Percentiles rank a stretch among this genome's conserved stretches.
Evolutionary conservation across 2,329 filamentous ascomycete species (phyloP).

Genomic region (Aaosphaeria pasadenensis): DNA sequence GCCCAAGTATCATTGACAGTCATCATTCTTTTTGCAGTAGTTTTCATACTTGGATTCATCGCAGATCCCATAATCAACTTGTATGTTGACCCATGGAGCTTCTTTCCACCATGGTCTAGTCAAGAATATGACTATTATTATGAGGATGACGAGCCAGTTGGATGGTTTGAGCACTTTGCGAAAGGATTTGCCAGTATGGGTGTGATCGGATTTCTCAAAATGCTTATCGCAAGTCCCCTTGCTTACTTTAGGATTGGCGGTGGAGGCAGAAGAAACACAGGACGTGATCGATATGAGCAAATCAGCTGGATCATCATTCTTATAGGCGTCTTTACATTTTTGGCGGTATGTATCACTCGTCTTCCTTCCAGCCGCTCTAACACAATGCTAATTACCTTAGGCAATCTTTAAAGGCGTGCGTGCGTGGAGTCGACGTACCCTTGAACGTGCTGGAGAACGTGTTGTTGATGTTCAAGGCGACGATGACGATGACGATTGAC

Average conservation of each 20-base stretch:
- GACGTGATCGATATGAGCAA: constrained; percentile 73
- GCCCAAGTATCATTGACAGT: constrained; percentile 71
- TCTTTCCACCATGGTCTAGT: constrained; percentile 35
- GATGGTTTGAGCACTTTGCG: constrained; percentile 79
- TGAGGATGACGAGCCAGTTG: constrained; percentile 38
- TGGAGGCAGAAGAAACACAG: constrained; percentile 59
- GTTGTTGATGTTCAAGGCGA: constrained; percentile 78
- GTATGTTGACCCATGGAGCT: constrained; percentile 69
- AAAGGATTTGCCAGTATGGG: constrained; percentile 92
- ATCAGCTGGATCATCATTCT: constrained; percentile 77
- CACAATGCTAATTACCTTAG: constrained; percentile 41
- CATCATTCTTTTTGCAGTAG: constrained; percentile 64
- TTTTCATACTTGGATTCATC: constrained; percentile 85
- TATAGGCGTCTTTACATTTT: constrained; percentile 75
- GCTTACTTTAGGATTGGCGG: constrained; percentile 69
- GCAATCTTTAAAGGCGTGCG: constrained; percentile 80
- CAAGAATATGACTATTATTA: constrained; percentile 20
- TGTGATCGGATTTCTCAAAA: constrained; percentile 79
- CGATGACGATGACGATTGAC: constrained; percentile 55
- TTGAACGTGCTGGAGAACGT: constrained; percentile 73
- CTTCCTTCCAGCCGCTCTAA: background rate
- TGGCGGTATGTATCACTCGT: constrained; percentile 58
- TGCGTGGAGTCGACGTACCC: constrained; percentile 66
- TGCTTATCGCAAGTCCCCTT: constrained; percentile 70
- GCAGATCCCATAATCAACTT: constrained; percentile 90